Evolutionary conservation across 2,329 filamentous ascomycete species (phyloP), one percentile per base, ranked within the genome.

Genomic region (Lecanosticta acicola): DNA sequence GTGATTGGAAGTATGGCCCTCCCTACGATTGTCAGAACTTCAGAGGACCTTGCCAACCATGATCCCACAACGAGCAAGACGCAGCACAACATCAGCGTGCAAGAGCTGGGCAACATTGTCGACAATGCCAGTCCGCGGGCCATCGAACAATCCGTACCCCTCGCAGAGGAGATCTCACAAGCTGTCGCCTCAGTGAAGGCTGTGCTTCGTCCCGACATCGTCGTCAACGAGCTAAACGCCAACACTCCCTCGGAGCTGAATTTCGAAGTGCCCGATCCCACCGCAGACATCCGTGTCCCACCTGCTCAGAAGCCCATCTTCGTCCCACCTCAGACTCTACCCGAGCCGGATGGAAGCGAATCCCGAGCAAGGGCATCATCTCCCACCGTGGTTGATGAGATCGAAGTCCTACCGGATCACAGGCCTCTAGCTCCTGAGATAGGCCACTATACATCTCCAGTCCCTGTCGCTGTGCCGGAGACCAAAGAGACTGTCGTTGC

Each of bases 121-220:
- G 24, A 29, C 11, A n/a, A n/a, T n/a, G n/a, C n/a, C n/a, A n/a
- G n/a, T n/a, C n/a, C n/a, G n/a, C n/a, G n/a, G n/a, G n/a, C n/a
- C n/a, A n/a, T n/a, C n/a, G 7, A 37, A 37, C 34, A 11, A 37
- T 37, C 34, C n/a, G 11, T 11, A 9, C 16, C 34, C 18, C 18
- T 37, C 11, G 34, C 11, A n/a, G 13, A 37, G 18, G 34, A 37
- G 10, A 17, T 37, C n/a, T 14, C 19, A 11, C 13, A 37, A 17
- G 34, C 34, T 37, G 13, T 37, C 19, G 34, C 34, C 16, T 37
- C 34, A 10, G 34, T 37, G 13, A 37, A 37, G n/a, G 34, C 34
- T 19, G 19, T 37, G 7, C 34, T 37, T 17, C 11, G 34, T 19
- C 34, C 34, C n/a, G 34, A 37, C 16, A 37, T 37, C 34, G 18